These are phyloP conservation scores for Rhizopus sp. DNA, from an alignment of 371 early-diverging fungal genomes.

Conservation along the genomic window DNA sequence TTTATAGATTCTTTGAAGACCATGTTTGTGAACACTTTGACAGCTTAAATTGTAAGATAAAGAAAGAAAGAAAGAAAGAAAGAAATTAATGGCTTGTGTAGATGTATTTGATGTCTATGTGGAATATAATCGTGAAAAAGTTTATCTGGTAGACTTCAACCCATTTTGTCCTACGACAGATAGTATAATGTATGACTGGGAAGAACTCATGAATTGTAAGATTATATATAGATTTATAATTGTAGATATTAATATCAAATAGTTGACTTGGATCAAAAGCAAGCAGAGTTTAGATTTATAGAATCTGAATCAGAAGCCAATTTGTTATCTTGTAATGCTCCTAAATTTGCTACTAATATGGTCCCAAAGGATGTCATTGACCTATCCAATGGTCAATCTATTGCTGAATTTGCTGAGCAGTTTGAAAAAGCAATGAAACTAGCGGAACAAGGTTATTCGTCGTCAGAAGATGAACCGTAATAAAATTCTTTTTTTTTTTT, in stretches of 20 bases:
- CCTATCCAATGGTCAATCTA: slow-evolving; percentile 69
- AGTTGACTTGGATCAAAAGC: slow-evolving; percentile 27
- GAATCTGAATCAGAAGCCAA: slow-evolving; percentile 54
- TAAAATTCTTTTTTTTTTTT: too few relatives aligned
- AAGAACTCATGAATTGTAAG: slow-evolving; percentile 65
- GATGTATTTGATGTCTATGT: slow-evolving; percentile 90
- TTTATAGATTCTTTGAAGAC: slow-evolving; percentile 68
- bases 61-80: background rate
- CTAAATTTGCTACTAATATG: slow-evolving; percentile 66
- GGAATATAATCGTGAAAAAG: slow-evolving; percentile 53
- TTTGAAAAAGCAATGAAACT: slow-evolving; percentile 54
- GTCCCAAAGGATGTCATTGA: slow-evolving; percentile 79
- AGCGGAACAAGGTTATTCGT: slow-evolving; percentile 15
- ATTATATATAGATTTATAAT: background rate
- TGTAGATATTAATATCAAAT: background rate
- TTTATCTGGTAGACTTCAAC: slow-evolving; percentile 88
- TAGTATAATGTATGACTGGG: slow-evolving; percentile 78
- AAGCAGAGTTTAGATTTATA: slow-evolving; percentile 50
- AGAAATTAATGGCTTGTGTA: slow-evolving; percentile 24
- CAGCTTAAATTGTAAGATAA: slow-evolving; percentile 39
- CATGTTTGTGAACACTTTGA: slow-evolving; percentile 64
- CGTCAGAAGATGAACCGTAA: too few relatives aligned
- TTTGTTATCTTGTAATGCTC: slow-evolving; percentile 40
- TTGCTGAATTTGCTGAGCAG: slow-evolving; percentile 74
- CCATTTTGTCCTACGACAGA: slow-evolving; percentile 82